These are phyloP conservation scores for Suhomyces vadensis DNA, from an alignment of 805 yeast genomes.

Conservation along the genomic window DNA sequence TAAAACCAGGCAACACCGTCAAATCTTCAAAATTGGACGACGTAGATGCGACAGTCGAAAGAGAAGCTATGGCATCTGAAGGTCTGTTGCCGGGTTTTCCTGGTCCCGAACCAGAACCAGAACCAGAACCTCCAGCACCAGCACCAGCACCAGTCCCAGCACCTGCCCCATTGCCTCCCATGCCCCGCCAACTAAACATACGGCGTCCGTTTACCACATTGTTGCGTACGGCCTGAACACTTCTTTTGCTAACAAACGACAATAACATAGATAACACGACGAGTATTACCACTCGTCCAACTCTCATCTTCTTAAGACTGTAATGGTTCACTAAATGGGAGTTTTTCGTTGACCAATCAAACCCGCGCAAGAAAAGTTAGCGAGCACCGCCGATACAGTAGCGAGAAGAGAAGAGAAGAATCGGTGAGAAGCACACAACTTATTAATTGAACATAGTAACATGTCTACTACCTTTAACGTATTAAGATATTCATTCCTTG, in stretches of 20 bases:
- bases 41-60: conserved; percentile 18
- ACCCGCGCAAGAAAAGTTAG: conserved; percentile 5
- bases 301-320: conserved; percentile 4
- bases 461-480: conserved; percentile 57
- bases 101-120: conserved; percentile 7
- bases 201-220: background rate
- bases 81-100: background rate
- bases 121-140: background rate
- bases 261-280: conserved; percentile 21
- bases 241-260: conserved; percentile 17
- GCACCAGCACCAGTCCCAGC: conserved; percentile 1
- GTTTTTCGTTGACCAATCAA: conserved; percentile 4
- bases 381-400: conserved; percentile 2
- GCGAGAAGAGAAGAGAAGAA: background rate
- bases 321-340: background rate
- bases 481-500: conserved; percentile 89
- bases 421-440: background rate
- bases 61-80: conserved; percentile 13
- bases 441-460: conserved; percentile 1
- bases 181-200: conserved; percentile 6
- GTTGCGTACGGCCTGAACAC: conserved; percentile 8
- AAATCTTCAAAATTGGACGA: conserved; percentile 24
- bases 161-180: background rate
- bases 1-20: conserved; percentile 39
- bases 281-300: conserved; percentile 5